Evolutionary conservation across 1,139 yeast species (phyloP).

Genomic region (Entelexis sorbosivorans): DNA sequence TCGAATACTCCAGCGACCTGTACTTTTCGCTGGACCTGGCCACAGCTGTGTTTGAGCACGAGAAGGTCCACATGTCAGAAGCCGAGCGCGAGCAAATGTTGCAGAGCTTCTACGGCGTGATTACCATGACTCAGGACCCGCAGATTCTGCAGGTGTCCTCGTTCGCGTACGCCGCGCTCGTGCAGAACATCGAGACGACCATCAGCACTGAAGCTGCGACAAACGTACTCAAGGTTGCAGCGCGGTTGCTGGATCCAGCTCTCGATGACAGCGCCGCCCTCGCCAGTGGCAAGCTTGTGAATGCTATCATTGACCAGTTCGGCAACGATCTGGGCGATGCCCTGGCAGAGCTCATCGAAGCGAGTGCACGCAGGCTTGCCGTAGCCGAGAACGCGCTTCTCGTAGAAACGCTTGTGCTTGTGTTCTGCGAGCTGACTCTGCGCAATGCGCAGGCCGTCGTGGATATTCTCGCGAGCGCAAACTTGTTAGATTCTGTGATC

Average conservation of each 20-base stretch:
- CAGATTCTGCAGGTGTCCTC: slow-evolving; percentile 71
- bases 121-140: slow-evolving; percentile 55
- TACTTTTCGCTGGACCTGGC: slow-evolving; percentile 59
- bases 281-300: slow-evolving; percentile 38
- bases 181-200: slow-evolving; percentile 26
- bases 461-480: slow-evolving; percentile 42
- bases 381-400: slow-evolving; percentile 60
- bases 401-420: slow-evolving; percentile 62
- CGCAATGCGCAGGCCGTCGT: slow-evolving; percentile 52
- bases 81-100: slow-evolving; percentile 42
- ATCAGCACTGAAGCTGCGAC: slow-evolving; percentile 26
- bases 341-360: slow-evolving; percentile 52
- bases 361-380: slow-evolving; percentile 56
- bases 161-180: slow-evolving; percentile 55
- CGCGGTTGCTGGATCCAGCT: slow-evolving; percentile 59
- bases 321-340: slow-evolving; percentile 41
- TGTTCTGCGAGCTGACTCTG: slow-evolving; percentile 61
- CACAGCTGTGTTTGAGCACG: slow-evolving; percentile 44
- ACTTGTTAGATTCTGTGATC: slow-evolving; percentile 38
- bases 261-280: slow-evolving; percentile 74
- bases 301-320: slow-evolving; percentile 50
- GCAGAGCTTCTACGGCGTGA: slow-evolving; percentile 42
- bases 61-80: slow-evolving; percentile 39
- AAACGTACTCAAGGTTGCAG: slow-evolving; percentile 48
- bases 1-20: slow-evolving; percentile 39